Base-by-base conservation (phyloP, 306 rosid species). In the Abrus pulchellus region DNA sequence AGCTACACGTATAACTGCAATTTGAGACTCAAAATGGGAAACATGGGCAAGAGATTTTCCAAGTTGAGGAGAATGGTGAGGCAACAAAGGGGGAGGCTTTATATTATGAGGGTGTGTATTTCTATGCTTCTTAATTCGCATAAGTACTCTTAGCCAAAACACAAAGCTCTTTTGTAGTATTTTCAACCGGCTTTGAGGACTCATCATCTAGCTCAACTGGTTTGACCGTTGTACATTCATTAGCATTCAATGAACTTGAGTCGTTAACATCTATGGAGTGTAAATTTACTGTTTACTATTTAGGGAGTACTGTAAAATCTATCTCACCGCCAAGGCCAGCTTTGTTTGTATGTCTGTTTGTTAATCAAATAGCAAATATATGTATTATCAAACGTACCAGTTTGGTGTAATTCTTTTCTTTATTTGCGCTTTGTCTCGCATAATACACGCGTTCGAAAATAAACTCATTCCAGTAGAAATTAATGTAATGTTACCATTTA, bases 101-200 rank as follows among this genome's bases (percentile, higher is more conserved):
- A 90, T 64, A 92, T 94, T 38, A 89, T 90, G 88, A 88, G 97
- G 86, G 80, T 90, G 12, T 94, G 98, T 79, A 79, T 92, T 75
- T 84, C 96, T 66, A 88, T 94, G 96, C 97, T 94, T 87, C 93
- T 94, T 72, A 87, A 92, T 78, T 86, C 90, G 82, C 90, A 86
- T 79, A 89, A 90, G 87, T 79, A 88, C 86, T 92, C 90, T 38
- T 86, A 88, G 74, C 67, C 20, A 43, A 2, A 20, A 20, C 74
- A 78, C 4, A 63, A 80, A 67, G 64, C 80, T 62, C 33, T 64
- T 40, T 61, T 38, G 36, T 48, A 32, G 72, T 1, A 52, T 48
- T 69, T 29, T n/a, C 62, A 32, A 10, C 50, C 28, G 40, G 63
- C 44, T 72, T 34, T 63, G 55, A 70, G 62, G 68, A 30, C 59